Conservation (phyloP, 2,329 filamentous ascomycete genomes). For the Aspergillus fischeri region DNA sequence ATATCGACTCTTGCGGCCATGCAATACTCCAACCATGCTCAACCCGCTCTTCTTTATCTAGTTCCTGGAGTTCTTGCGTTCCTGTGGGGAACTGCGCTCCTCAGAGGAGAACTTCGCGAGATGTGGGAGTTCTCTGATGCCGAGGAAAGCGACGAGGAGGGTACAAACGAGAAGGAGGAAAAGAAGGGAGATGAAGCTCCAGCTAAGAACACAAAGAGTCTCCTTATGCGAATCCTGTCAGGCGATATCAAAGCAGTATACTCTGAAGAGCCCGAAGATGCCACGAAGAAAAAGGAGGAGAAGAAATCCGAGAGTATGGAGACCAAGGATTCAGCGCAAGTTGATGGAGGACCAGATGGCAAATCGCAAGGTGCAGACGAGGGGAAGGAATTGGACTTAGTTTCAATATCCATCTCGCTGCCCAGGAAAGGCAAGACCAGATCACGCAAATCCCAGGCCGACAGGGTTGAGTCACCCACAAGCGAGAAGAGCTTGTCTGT, state of each 20-base stretch:
- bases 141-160: conserved; percentile 40
- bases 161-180: conserved; percentile 3
- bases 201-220: conserved; percentile 3
- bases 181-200: conserved; percentile 40
- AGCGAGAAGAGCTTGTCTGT: conserved; percentile 18
- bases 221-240: conserved; percentile 28
- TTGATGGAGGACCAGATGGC: not conserved
- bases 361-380: conserved; percentile 9
- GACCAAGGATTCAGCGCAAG: conserved; percentile 2
- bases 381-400: conserved; percentile 21
- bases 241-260: conserved; percentile 16
- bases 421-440: conserved; percentile 15
- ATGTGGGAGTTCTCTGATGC: conserved; percentile 82
- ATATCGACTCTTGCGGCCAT: conserved; percentile 71
- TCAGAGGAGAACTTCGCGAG: conserved; percentile 65
- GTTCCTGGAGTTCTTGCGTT: conserved; percentile 77
- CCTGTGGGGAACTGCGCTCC: conserved; percentile 68
- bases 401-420: conserved; percentile 32
- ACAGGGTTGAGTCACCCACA: not conserved
- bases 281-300: conserved; percentile 1
- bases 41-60: conserved; percentile 87
- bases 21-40: conserved; percentile 72
- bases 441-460: not conserved
- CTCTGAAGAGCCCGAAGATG: not conserved
- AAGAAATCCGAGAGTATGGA: conserved; percentile 6